Conservation (phyloP, 2,329 filamentous ascomycete genomes). For the Ophiosphaerella herpotricha region DNA sequence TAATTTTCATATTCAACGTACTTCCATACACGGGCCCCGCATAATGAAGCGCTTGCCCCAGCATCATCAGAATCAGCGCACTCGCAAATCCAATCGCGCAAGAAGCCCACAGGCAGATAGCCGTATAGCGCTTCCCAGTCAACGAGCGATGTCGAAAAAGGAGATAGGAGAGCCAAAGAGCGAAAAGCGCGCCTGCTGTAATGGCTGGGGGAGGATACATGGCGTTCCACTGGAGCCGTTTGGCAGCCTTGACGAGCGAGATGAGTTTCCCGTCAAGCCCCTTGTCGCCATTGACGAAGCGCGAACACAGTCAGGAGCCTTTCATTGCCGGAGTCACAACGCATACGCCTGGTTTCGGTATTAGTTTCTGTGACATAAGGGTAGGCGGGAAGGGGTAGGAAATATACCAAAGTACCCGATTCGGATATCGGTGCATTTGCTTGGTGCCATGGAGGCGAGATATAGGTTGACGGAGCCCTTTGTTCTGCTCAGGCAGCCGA, state of each 20-base stretch:
- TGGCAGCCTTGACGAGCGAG: neutral
- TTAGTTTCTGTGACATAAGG: neutral
- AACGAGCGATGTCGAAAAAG: neutral
- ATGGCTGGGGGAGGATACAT: neutral
- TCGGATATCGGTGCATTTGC: neutral
- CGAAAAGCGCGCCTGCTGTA: neutral
- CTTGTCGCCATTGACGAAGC: neutral
- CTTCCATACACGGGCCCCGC: neutral
- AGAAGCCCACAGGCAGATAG: neutral
- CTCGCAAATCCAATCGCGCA: conserved; percentile 1
- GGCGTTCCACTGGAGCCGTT: neutral
- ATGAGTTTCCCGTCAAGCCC: neutral
- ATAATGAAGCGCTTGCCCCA: neutral
- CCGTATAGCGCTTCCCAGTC: neutral
- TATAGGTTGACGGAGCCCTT: neutral
- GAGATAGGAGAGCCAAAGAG: neutral
- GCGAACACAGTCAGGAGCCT: neutral
- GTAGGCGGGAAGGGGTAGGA: neutral
- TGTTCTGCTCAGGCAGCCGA: neutral
- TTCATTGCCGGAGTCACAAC: neutral
- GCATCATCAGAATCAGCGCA: neutral
- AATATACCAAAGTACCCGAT: conserved; percentile 1
- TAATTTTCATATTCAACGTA: neutral
- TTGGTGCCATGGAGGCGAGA: neutral
- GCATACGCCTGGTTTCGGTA: neutral